phyloP scores from a whole-genome alignment of 345 rosid species.

The Theobroma cacao region DNA sequence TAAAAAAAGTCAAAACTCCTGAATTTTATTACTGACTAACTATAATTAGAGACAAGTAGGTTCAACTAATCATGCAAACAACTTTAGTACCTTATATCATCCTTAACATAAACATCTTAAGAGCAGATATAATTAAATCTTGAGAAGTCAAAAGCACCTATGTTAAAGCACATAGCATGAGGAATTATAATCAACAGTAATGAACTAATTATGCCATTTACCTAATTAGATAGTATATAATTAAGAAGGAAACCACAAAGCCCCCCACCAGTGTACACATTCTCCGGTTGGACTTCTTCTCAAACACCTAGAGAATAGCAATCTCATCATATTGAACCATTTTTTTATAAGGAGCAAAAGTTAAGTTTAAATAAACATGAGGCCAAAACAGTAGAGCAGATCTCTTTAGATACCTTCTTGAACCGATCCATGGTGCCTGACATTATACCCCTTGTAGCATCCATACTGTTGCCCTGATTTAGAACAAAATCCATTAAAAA shows the following conservation, averaged over 20 bases:
- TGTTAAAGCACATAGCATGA: neutral
- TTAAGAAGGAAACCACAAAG: slow-evolving; percentile 56
- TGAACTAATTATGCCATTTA: slow-evolving; percentile 17
- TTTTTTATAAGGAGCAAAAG: neutral
- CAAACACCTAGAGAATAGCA: slow-evolving; percentile 58
- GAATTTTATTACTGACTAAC: neutral
- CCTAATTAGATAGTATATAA: slow-evolving; percentile 65
- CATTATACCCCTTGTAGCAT: slow-evolving; percentile 77
- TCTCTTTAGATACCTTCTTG: slow-evolving; percentile 51
- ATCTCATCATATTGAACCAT: slow-evolving; percentile 2
- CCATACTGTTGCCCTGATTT: slow-evolving; percentile 82
- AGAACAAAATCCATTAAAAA: slow-evolving; percentile 19
- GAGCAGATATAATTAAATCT: neutral
- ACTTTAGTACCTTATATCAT: neutral
- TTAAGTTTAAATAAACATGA: neutral
- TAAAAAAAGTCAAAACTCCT: neutral
- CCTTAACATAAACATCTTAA: neutral
- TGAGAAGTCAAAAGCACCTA: neutral
- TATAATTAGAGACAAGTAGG: neutral
- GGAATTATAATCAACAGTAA: neutral
- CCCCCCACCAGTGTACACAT: slow-evolving; percentile 58
- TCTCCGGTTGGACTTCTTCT: slow-evolving; percentile 69
- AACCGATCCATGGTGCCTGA: slow-evolving; percentile 87
- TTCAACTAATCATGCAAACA: neutral
- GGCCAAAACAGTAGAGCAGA: neutral